These are phyloP conservation scores for Scutellaria barbata DNA, from an alignment of 257 asterid genomes.

Conservation along the genomic window DNA sequence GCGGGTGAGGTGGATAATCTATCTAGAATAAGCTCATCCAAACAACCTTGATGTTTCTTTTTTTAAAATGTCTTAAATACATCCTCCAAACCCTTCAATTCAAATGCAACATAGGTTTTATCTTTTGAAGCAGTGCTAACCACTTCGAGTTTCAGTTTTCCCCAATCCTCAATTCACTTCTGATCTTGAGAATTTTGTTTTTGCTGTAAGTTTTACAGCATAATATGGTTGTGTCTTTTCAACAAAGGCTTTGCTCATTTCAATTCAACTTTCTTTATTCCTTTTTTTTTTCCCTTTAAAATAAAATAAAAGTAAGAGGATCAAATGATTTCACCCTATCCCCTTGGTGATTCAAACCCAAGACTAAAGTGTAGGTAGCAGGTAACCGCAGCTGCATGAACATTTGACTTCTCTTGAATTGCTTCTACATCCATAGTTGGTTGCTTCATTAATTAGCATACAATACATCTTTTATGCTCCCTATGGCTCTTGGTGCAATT, in stretches of 20 bases:
- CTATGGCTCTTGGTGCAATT: slow-evolving; percentile 14
- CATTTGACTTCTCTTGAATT: slow-evolving; percentile 7
- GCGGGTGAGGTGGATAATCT: too few relatives aligned
- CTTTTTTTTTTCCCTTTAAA: too few relatives aligned
- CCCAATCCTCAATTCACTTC: background rate
- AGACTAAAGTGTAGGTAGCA: background rate
- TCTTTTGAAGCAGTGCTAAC: too few relatives aligned
- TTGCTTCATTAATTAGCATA: background rate
- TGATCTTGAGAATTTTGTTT: background rate
- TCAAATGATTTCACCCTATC: background rate
- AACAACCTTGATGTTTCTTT: too few relatives aligned
- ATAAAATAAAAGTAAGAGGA: too few relatives aligned
- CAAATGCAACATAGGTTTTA: too few relatives aligned
- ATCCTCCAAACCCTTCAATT: too few relatives aligned
- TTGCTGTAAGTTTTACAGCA: background rate
- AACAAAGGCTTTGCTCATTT: background rate
- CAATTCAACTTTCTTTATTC: background rate
- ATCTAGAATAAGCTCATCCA: too few relatives aligned
- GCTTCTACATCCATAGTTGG: slow-evolving; percentile 11
- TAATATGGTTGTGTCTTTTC: background rate
- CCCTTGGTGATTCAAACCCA: background rate
- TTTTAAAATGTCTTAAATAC: too few relatives aligned
- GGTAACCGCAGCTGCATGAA: slow-evolving; percentile 9
- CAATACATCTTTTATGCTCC: slow-evolving; percentile 1
- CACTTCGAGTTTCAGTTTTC: background rate